Base-by-base conservation (phyloP, 768 basidiomycete genomes). In the Cubamyces lactineus region DNA sequence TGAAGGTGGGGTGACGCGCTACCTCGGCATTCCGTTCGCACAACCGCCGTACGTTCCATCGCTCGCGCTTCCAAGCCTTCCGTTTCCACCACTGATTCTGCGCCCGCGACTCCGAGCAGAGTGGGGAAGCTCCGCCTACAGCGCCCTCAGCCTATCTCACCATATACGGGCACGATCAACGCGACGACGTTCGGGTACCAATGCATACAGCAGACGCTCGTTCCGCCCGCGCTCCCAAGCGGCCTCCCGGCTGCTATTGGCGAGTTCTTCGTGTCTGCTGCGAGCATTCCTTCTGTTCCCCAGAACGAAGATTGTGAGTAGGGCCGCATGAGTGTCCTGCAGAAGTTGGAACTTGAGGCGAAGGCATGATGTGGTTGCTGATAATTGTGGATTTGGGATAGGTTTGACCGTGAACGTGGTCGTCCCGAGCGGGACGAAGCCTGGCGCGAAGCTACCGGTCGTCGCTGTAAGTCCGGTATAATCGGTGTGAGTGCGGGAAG, bases 331-430 rank as follows among this genome's bases (percentile, higher is more conserved):
- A 24, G 6, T 26, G 3, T 34, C 5, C 15, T 30, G n/a, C n/a
- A n/a, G n/a, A n/a, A n/a, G n/a, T n/a, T n/a, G n/a, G n/a, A n/a
- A n/a, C n/a, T n/a, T n/a, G n/a, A n/a, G n/a, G n/a, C n/a, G n/a
- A n/a, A n/a, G n/a, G n/a, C n/a, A n/a, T n/a, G n/a, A n/a, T n/a
- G n/a, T n/a, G n/a, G n/a, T n/a, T n/a, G n/a, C n/a, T n/a, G n/a
- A n/a, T n/a, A n/a, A n/a, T n/a, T n/a, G n/a, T n/a, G n/a, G n/a
- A n/a, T n/a, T n/a, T n/a, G n/a, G n/a, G 21, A 23, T 12, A 80
- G 84, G 84, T 71, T 72, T 86, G 24, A 83, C 78, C 0, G 59
- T 87, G 40, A 85, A 86, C 63, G 79, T 86, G n/a, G 66, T 83
- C 30, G 78, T 76, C 53, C 84, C 86, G 1, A 68, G 71, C 2